Base-by-base conservation (phyloP, 768 basidiomycete genomes). In the Macrolepiota dolichaula region DNA sequence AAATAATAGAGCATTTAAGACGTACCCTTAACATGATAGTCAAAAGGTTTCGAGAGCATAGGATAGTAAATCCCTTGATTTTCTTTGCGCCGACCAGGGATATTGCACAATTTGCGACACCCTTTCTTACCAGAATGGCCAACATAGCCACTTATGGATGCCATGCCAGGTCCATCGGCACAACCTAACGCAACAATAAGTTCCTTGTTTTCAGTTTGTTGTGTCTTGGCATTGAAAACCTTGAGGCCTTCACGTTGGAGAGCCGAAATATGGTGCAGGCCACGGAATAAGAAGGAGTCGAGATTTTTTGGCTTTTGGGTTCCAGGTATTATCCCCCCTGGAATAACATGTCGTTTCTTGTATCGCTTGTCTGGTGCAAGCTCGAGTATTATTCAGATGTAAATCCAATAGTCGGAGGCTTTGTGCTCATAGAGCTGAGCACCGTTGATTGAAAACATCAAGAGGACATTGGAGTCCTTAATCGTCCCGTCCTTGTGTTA, bases 391-490 rank as follows among this genome's bases (percentile, higher is more conserved):
- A 72, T 64, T 66, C 67, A 75, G 25, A 76, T 54, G 49, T 72
- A 73, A 6, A 71, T 59, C 50, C 71, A 66, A 54, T 61, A 76
- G 46, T 77, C 76, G 37, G 66, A 69, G 1, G 69, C 69, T 44
- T 76, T 74, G 64, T 73, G 69, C 2, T 72, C 69, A 60, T 75
- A 78, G 0, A 80, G 69, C 42, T 79, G 79, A 0, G 74, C 71
- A 17, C 77, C 74, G 62, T 80, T 76, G 27, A 77, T 49, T 0
- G 74, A 77, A 9, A 75, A 52, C 38, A 72, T 55, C 0, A 79
- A 57, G 12, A 76, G 46, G 5, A 68, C 71, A 42, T 74, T 68
- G 13, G 70, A 64, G 4, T 59, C 50, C 0, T 52, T 67, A 24
- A 79, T 72, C n/a, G n/a, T n/a, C n/a, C n/a, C n/a, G n/a, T n/a